Percentiles rank a stretch among this genome's conserved stretches.
phyloP scores from a whole-genome alignment of 1,284 basidiomycete genomes.

The Pseudozyma pruni region DNA sequence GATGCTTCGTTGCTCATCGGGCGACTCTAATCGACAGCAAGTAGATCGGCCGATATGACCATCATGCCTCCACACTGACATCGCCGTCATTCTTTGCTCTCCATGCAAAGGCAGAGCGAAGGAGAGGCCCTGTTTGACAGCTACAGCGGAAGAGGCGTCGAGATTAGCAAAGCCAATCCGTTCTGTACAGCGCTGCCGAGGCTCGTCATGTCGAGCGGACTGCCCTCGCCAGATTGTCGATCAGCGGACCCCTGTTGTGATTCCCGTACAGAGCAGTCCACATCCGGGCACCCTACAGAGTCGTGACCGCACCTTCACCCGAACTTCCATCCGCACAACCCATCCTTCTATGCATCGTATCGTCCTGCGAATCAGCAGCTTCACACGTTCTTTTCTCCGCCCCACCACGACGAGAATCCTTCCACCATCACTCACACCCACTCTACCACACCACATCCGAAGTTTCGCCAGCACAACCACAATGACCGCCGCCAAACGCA shows the following conservation, averaged over 20 bases:
- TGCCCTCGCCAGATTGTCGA: neutral
- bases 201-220: neutral
- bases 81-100: too few species aligned
- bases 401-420: neutral
- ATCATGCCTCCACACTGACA: constrained; percentile 19
- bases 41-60: constrained; percentile 11
- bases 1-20: neutral
- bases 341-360: constrained; percentile 18
- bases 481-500: constrained; percentile 30
- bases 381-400: constrained; percentile 5
- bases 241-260: neutral
- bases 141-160: constrained; percentile 13
- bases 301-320: too few species aligned
- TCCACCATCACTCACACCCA: neutral
- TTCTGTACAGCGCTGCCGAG: neutral
- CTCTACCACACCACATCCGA: neutral
- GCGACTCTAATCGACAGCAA: too few species aligned
- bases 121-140: constrained; percentile 18
- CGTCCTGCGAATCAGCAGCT: neutral
- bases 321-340: neutral
- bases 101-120: too few species aligned
- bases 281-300: too few species aligned
- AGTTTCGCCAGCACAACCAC: neutral
- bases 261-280: too few species aligned
- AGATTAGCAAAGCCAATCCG: constrained; percentile 41